Evolutionary conservation across 2,329 filamentous ascomycete species (phyloP), one percentile per base, ranked within the genome.

Genomic region (Fusarium duplospermum): DNA sequence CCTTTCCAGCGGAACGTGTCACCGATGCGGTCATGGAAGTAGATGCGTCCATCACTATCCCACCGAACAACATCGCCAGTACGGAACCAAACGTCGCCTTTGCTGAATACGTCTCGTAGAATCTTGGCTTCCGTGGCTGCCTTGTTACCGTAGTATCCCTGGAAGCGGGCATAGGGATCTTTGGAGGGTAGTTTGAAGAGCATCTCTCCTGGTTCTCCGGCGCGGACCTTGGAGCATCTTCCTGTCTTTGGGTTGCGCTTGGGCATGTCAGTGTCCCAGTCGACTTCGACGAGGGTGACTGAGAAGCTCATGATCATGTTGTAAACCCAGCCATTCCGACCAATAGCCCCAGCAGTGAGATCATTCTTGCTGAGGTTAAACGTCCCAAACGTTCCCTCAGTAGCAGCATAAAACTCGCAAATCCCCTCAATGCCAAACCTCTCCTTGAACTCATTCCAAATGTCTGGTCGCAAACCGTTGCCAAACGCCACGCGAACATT

Each of bases 1-100:
- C 91, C 92, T 84, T 96, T 94, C 93, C 93, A 94, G 58, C 93
- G 89, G 84, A 92, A 94, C 0, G 93, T 94, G 79, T 94, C 93
- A 64, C 93, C 93, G 70, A 94, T 92, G 57, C 93, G 91, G 82
- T 98, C 95, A 66, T 91, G 90, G 84, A 98, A 98, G 85, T 88
- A 96, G 80, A 91, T 89, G 4, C 91, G 86, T 6, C 94, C 94
- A 66, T 96, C 91, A 1, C 71, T 67, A 73, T 95, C 93, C 84
- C 88, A 89, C n/a, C 91, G 87, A 35, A 96, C 84, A 20, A 96
- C 87, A 78, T 98, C 95, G n/a, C 95, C 95, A 0, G 93, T 93
- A 27, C 94, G 90, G 86, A 95, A 97, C 87, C 91, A 97, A 0
- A 90, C 92, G 78, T 98, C 95, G 16, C 93, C 94, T 78, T 92